Base-by-base conservation (phyloP, 768 basidiomycete species). In the Leccinum uliginosum region DNA sequence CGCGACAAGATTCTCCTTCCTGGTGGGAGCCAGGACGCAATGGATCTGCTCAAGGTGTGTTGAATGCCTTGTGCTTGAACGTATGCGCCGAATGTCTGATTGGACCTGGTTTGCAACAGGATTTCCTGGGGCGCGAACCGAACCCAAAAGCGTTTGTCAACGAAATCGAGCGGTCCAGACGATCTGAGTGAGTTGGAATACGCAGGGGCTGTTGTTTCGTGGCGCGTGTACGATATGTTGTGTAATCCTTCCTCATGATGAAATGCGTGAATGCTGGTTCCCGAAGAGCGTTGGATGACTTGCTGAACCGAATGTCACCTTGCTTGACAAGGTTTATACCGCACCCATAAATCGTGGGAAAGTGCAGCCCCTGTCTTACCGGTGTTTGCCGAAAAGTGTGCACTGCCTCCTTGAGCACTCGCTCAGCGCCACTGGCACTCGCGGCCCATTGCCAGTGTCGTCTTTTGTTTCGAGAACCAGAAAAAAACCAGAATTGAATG, bases 11-110 rank as follows among this genome's bases (percentile, higher is more conserved):
- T 95, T 58, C 77, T 94, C 17, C 70, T 74, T 30, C 80, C 81
- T 2, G 67, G 92, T 24, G 90, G 89, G 26, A 88, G 85, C 60
- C 81, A 86, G 12, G 91, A 94, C 59, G 92, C 93, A 62, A 71
- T 84, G 65, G 67, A 89, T 47, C 87, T 86, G n/a, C 78, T 94
- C 56, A 79, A 87, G 78, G 89, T 86, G 59, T 12, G 52, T 6
- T 32, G 12, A 10, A 48, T 24, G 27, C 14, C 12, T 43, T 6
- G 40, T n/a, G 40, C 40, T 43, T 19, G 40, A 43, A 32, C 24
- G 12, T 17, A 15, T 4, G 9, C 38, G n/a, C 38, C 10, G n/a
- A 40, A 40, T 40, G n/a, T 40, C n/a, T 17, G 17, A 8, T 14
- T 19, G 6, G 32, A 4, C 9, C 21, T 34, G 14, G 6, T 51